Evolutionary conservation across 306 rosid genomes (phyloP).

Genomic region (Vicia villosa): DNA sequence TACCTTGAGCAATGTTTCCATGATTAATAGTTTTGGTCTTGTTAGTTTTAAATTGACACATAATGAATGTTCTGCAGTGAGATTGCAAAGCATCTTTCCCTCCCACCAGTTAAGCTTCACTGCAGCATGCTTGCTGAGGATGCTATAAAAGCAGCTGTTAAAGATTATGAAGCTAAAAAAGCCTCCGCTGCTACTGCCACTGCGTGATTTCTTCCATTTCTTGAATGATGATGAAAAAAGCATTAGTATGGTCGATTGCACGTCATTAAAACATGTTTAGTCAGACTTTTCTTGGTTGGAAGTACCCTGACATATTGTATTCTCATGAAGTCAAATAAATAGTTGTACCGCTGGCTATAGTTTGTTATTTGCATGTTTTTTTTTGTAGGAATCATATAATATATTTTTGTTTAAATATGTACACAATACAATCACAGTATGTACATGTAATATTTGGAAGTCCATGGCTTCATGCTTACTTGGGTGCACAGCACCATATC

Average conservation of each 20-base stretch:
- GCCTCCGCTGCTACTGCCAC: slow-evolving; percentile 34
- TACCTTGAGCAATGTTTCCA: background rate
- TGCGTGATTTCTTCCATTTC: slow-evolving; percentile 38
- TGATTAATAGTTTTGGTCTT: background rate
- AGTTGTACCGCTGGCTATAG: background rate
- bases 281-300: slow-evolving; percentile 31
- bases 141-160: slow-evolving; percentile 97
- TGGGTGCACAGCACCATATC: background rate
- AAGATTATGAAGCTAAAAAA: slow-evolving; percentile 78
- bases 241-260: background rate
- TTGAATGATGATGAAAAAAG: slow-evolving; percentile 33
- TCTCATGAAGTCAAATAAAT: slow-evolving; percentile 26
- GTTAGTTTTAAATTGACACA: slow-evolving; percentile 25
- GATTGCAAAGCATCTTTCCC: slow-evolving; percentile 94
- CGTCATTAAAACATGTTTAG: slow-evolving; percentile 10
- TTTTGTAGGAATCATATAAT: slow-evolving; percentile 19
- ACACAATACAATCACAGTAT: slow-evolving; percentile 3
- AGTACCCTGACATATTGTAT: slow-evolving; percentile 7
- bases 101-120: slow-evolving; percentile 97
- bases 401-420: background rate
- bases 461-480: background rate
- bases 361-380: slow-evolving; percentile 14
- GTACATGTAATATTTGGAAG: slow-evolving; percentile 17
- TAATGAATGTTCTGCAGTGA: too few species aligned
- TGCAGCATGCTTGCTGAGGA: slow-evolving; percentile 99